Evolutionary conservation across 805 yeast genomes (phyloP), one percentile per base, ranked within the genome.

Genomic region (Cyberlindnera americana): DNA sequence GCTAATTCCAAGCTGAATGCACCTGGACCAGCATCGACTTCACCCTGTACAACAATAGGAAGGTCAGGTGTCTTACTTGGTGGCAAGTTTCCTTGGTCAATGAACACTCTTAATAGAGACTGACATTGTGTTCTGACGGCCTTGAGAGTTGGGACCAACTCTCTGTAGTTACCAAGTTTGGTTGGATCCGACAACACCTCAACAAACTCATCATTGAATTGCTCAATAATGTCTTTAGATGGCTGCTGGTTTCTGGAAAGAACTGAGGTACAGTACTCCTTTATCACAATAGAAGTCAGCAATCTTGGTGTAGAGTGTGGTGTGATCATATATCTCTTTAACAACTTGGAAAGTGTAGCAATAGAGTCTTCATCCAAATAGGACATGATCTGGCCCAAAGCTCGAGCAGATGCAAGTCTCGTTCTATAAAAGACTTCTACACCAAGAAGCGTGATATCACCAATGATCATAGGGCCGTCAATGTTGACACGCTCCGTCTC

Each of bases 41-140:
- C 98, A 25, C 99, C 99, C 60, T 89, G 91, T 4, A 91, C 96
- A 9, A 90, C 79, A 5, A 89, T 81, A 0, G 99, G 93, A 15
- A 93, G 61, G 38, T 80, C 84, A 0, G 97, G 97, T 5, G 88
- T 60, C 56, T 81, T 83, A 16, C 74, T 68, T 11, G 78, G 74
- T 1, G 91, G 71, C 16, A 91, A 61, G 59, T 82, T 83, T 5
- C 91, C 96, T 23, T 71, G 75, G 35, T 82, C 88, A 28, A 80
- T 75, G 61, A 93, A 86, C 1, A 88, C 78, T 39, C 82, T 79
- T 47, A 89, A 75, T 37, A 93, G 62, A 36, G 91, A 88, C 52
- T 85, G 78, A 59, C 96, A 88, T 42, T 89, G 90, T 0, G 93
- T 83, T 58, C 99, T 73, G 10, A 90, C 79, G 10, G 91, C 83